Evolutionary conservation across 169 alveolate species (phyloP).

Genomic region (Plasmodium gaboni): DNA sequence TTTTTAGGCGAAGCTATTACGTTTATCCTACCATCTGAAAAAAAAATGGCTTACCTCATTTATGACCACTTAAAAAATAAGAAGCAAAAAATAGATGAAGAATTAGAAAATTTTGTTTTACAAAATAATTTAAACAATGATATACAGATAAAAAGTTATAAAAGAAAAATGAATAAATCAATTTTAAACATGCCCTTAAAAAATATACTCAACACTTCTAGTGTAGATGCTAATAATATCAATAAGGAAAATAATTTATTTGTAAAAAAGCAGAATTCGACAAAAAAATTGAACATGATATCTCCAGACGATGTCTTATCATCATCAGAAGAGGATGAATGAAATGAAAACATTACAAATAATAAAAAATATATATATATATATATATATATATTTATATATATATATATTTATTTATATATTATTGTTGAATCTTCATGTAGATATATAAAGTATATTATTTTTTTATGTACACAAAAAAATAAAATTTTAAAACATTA

Average conservation of each 20-base stretch:
- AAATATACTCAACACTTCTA: not conserved
- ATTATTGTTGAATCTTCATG: too few species aligned
- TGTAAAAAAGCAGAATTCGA: constrained; percentile 1
- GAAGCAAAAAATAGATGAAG: constrained; percentile 44
- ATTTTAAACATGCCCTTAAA: constrained; percentile 27
- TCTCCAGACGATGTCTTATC: constrained; percentile 70
- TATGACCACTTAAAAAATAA: constrained; percentile 38
- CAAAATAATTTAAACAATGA: constrained; percentile 41
- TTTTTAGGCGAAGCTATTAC: constrained; percentile 59
- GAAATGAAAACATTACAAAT: not conserved
- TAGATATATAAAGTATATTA: too few species aligned
- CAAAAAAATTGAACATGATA: constrained; percentile 28
- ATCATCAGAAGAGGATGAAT: constrained; percentile 61
- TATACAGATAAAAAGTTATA: constrained; percentile 20
- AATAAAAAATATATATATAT: not conserved
- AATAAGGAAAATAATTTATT: not conserved
- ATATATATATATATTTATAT: not conserved
- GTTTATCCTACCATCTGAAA: constrained; percentile 56
- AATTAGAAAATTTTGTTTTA: constrained; percentile 39
- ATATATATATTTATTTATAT: not conserved
- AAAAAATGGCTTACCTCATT: constrained; percentile 70
- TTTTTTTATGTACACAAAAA: too few species aligned
- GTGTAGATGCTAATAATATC: not conserved
- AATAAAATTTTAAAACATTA: too few species aligned
- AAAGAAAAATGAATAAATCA: constrained; percentile 63